These are phyloP conservation scores for Syzygium jambos DNA, from an alignment of 345 rosid genomes.

Conservation along the genomic window DNA sequence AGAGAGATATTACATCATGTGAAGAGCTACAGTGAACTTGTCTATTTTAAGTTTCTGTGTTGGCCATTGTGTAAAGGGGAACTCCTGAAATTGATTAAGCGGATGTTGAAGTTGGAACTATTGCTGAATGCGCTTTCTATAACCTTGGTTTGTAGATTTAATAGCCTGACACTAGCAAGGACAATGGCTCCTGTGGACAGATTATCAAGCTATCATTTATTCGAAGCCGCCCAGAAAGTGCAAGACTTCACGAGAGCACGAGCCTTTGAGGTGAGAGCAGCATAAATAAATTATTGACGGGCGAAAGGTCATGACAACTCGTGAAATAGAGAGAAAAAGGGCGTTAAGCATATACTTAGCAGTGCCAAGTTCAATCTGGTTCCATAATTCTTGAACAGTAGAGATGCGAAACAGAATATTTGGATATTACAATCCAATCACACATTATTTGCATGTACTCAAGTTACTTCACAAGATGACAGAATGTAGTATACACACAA, in stretches of 20 bases:
- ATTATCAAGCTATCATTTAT: too few species aligned
- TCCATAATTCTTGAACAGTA: background rate
- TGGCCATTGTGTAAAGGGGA: background rate
- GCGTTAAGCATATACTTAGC: background rate
- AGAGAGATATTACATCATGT: too few species aligned
- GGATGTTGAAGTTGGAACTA: background rate
- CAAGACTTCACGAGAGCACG: background rate
- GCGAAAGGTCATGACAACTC: fast-evolving
- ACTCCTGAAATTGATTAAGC: background rate
- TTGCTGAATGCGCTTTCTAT: background rate
- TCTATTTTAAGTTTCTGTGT: background rate
- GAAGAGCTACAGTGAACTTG: background rate
- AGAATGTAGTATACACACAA: background rate
- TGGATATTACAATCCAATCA: background rate
- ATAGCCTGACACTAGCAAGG: background rate
- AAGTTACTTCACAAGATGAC: background rate
- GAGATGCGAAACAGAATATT: background rate
- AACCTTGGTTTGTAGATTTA: background rate
- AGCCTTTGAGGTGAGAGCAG: background rate
- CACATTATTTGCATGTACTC: background rate
- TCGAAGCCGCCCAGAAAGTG: too few species aligned
- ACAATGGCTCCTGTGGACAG: background rate
- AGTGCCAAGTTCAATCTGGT: background rate
- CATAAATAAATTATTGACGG: background rate
- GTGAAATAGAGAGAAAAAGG: background rate